These are phyloP conservation scores for Chimonanthus salicifolius DNA, from an alignment of 164 flowering plant genomes.

Conservation along the genomic window DNA sequence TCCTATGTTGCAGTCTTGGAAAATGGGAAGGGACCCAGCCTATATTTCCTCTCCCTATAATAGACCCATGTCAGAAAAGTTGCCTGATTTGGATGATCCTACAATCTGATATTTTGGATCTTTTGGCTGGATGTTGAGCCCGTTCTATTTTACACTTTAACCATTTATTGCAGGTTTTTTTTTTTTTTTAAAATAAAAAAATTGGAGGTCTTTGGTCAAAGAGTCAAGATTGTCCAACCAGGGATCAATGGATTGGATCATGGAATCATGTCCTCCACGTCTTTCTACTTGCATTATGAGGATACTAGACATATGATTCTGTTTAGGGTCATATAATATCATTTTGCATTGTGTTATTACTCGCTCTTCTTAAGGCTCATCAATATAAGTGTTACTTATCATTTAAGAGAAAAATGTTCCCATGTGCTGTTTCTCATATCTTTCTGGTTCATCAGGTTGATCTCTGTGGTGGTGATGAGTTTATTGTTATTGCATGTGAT, in stretches of 20 bases:
- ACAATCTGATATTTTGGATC: not conserved
- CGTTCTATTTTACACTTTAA: not conserved
- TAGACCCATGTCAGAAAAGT: no score
- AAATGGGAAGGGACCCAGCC: no score
- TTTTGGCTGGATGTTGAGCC: not conserved
- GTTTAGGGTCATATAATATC: no score
- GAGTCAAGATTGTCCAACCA: not conserved
- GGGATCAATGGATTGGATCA: not conserved
- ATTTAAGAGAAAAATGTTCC: no score
- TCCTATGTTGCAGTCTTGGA: no score
- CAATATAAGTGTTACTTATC: no score
- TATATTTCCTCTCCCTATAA: not conserved
- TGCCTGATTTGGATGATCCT: not conserved
- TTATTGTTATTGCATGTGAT: slow-evolving; percentile 94
- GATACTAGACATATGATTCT: not conserved
- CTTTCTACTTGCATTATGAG: not conserved
- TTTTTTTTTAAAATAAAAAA: no score
- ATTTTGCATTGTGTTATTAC: not conserved
- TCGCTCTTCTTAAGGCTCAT: not conserved
- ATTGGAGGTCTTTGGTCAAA: not conserved
- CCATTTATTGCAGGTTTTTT: no score
- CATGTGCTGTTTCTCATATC: not conserved
- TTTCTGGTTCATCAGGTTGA: slow-evolving; percentile 48
- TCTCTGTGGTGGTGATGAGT: slow-evolving; percentile 93
- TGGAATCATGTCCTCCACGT: no score